Evolutionary conservation across 2,329 filamentous ascomycete genomes (phyloP), one percentile per base, ranked within the genome.

Genomic region (Colletotrichum lindemuthianum): DNA sequence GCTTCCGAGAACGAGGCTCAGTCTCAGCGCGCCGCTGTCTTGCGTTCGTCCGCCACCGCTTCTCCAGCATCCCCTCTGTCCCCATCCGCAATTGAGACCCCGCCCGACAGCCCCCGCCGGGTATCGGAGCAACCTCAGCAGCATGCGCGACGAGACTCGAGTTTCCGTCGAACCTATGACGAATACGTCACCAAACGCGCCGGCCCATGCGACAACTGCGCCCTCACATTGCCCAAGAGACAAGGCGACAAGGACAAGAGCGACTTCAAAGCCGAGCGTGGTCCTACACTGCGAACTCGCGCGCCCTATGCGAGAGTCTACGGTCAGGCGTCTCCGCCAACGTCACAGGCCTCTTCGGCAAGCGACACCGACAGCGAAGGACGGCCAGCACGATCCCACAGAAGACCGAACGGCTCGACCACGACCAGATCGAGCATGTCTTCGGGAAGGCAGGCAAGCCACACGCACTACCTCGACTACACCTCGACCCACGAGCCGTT

Each of bases 401-500:
- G 81, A 49, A 80, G 79, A 36, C 78, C 77, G 12, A 80, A 79
- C 2, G 78, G 80, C 2, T 84, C 83, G 0, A 74, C 79, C 6
- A 79, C 81, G 2, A 86, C 85, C 1, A 81, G 82, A 49, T 87
- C 84, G 4, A 87, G 83, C 72, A 77, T 77, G 24, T 86, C 83
- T 50, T 86, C 84, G 6, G 76, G 77, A n/a, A 82, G 82, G 49
- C 88, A 91, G 69, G 79, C 79, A 12, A 82, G 82, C 45, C 88
- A 91, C 69, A 85, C 85, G 6, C 88, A 91, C 71, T 90, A 86
- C 69, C 78, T 90, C 53, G 86, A 90, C 71, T 91, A 90, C 72
- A 90, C 88, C 5, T 90, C 88, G 2, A 89, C 87, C 5, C 88
- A 90, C 72, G 88, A 90, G 66, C 87, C 88, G 3, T 78, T 87